Evolutionary conservation across 495 filamentous ascomycete genomes (phyloP).

Genomic region (Tuber melanosporum): DNA sequence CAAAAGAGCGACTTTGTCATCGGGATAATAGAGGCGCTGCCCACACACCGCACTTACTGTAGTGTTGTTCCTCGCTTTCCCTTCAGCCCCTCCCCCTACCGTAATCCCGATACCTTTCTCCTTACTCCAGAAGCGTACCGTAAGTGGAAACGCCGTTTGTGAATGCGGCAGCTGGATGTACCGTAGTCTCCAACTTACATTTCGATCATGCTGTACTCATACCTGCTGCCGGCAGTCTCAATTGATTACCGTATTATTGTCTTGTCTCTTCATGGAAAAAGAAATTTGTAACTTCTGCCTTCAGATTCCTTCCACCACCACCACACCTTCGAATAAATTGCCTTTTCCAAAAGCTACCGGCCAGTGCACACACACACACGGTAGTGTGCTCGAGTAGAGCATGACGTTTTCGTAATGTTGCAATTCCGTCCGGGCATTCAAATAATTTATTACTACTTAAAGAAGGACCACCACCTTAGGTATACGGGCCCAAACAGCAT

Average conservation of each 20-base stretch:
- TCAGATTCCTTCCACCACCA: neutral
- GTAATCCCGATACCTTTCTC: neutral
- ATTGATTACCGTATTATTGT: neutral
- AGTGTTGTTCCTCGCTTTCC: neutral
- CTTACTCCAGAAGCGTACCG: neutral
- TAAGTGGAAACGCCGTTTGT: neutral
- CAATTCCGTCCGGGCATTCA: neutral
- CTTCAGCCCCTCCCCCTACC: neutral
- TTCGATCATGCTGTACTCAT: neutral
- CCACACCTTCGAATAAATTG: constrained; percentile 1
- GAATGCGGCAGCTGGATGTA: neutral
- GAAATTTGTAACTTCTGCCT: neutral
- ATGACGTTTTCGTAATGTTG: neutral
- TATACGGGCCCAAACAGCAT: no score
- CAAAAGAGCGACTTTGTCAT: neutral
- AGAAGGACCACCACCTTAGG: no score
- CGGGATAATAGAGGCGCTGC: neutral
- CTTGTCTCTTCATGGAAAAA: neutral
- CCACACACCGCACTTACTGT: neutral
- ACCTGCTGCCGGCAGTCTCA: constrained; percentile 1
- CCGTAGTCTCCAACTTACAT: neutral
- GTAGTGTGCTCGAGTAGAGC: neutral
- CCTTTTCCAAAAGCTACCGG: neutral
- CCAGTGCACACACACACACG: neutral
- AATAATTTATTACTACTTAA: no score